phyloP scores from a whole-genome alignment of 2,329 filamentous ascomycete species.

The Beauveria sp. region DNA sequence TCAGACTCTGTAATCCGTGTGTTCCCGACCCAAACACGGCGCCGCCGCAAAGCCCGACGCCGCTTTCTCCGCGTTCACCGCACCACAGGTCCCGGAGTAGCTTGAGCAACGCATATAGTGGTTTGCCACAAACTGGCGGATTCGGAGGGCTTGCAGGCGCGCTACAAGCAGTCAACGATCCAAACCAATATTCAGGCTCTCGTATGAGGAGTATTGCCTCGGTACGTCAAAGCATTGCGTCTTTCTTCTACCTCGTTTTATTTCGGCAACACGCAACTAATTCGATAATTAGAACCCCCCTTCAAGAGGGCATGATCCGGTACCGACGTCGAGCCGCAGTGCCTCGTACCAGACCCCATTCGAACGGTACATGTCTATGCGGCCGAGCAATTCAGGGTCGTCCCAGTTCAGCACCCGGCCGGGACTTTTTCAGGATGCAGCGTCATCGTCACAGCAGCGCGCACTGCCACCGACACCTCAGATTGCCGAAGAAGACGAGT shows the following conservation, averaged over 20 bases:
- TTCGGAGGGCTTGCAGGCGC: conserved; percentile 11
- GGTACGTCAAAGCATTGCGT: conserved; percentile 28
- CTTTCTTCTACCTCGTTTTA: not conserved
- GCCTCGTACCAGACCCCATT: conserved; percentile 28
- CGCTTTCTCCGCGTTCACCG: conserved; percentile 27
- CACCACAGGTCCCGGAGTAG: conserved; percentile 42
- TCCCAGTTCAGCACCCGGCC: conserved; percentile 26
- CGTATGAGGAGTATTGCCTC: conserved; percentile 41
- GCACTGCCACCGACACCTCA: conserved; percentile 39
- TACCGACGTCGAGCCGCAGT: conserved; percentile 17
- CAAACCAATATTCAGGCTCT: conserved; percentile 26
- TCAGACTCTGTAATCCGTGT: conserved; percentile 54
- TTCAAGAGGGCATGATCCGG: not conserved
- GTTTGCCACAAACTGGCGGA: conserved; percentile 21
- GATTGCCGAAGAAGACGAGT: conserved; percentile 67
- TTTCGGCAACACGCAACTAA: not conserved
- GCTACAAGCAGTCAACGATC: conserved; percentile 21
- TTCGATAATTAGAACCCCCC: not conserved
- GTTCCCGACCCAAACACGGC: conserved; percentile 55
- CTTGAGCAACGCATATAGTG: conserved; percentile 26
- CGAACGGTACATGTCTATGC: conserved; percentile 31
- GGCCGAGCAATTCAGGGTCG: conserved; percentile 24
- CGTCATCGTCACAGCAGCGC: conserved; percentile 31
- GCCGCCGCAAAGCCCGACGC: conserved; percentile 40
- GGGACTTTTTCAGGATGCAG: conserved; percentile 21